Percentiles rank a stretch among this genome's conserved stretches.
These are phyloP conservation scores for Trametes versicolor DNA, from an alignment of 1,284 basidiomycete genomes.

Conservation along the genomic window DNA sequence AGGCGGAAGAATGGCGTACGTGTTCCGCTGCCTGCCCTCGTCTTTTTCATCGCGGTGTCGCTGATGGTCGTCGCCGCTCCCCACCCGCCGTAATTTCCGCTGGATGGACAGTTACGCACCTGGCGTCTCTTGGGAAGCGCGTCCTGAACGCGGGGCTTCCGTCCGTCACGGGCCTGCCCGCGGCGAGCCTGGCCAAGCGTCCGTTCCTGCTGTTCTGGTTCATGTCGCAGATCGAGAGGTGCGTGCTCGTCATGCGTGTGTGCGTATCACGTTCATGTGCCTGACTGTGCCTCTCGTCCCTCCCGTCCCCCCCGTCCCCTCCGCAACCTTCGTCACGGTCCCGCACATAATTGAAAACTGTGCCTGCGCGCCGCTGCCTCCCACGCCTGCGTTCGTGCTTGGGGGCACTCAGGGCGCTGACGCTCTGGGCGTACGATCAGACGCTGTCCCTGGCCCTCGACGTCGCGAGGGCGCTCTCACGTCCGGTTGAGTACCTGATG, in stretches of 20 bases:
- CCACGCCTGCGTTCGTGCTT: slow-evolving; percentile 8
- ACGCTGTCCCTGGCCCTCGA: slow-evolving; percentile 71
- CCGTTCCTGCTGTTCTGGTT: slow-evolving; percentile 84
- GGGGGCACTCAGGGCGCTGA: slow-evolving; percentile 56
- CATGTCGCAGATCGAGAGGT: slow-evolving; percentile 77
- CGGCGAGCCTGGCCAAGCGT: slow-evolving; percentile 53
- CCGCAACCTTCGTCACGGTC: slow-evolving; percentile 1
- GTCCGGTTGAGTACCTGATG: slow-evolving; percentile 71
- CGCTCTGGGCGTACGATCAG: slow-evolving; percentile 70
- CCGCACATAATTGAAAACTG: not conserved
- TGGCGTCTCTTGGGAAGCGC: slow-evolving; percentile 66
- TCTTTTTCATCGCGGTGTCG: not conserved
- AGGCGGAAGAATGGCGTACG: slow-evolving; percentile 81
- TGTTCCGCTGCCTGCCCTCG: slow-evolving; percentile 32
- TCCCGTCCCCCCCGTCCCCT: no score
- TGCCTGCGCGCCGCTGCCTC: slow-evolving; percentile 12
- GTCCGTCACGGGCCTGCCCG: slow-evolving; percentile 68
- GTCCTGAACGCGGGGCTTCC: slow-evolving; percentile 65
- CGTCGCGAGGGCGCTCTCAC: slow-evolving; percentile 68
- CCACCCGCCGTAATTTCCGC: slow-evolving; percentile 6
- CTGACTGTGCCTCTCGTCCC: slow-evolving; percentile 21
- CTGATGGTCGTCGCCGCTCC: slow-evolving; percentile 19
- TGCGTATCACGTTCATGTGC: slow-evolving; percentile 20
- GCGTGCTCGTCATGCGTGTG: slow-evolving; percentile 30
- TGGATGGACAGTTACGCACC: slow-evolving; percentile 63